A percentile compares a stretch with the other conserved stretches of the same genome.
These are phyloP conservation scores for Pseudocercospora pini-densiflorae DNA, from an alignment of 2,329 filamentous ascomycete species.

Conservation along the genomic window DNA sequence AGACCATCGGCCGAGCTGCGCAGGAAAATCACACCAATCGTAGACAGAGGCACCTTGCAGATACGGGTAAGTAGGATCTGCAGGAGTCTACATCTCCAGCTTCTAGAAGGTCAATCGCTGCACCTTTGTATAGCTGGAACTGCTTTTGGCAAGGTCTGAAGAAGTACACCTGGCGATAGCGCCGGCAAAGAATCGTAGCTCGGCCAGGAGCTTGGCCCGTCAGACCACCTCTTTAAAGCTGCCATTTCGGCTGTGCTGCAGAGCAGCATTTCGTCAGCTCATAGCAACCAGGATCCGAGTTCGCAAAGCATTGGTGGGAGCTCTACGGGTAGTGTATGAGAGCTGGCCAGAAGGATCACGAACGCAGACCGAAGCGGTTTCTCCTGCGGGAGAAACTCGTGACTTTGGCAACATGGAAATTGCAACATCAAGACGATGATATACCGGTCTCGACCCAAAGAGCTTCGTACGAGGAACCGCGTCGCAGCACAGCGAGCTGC, in stretches of 20 bases:
- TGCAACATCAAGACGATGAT: background rate
- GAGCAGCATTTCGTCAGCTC: background rate
- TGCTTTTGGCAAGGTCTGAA: conserved; percentile 3
- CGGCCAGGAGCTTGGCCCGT: background rate
- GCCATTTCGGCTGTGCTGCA: background rate
- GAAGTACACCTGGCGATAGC: background rate
- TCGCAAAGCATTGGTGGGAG: background rate
- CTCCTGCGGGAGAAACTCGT: background rate
- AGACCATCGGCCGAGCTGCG: background rate
- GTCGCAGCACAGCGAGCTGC: background rate
- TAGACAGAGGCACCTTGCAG: background rate
- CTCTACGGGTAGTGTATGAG: background rate
- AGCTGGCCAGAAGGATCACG: background rate
- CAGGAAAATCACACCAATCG: background rate
- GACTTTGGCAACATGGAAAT: background rate
- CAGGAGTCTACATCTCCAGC: background rate
- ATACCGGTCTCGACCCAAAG: background rate
- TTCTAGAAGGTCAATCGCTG: conserved; percentile 4
- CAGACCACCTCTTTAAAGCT: background rate
- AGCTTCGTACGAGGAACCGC: background rate
- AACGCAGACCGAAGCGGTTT: background rate
- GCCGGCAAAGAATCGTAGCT: conserved; percentile 10
- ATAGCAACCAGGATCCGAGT: background rate
- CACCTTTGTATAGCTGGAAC: background rate
- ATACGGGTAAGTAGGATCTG: background rate